These are phyloP conservation scores for Globisporangium perplexum DNA, from an alignment of 352 stramenopile species.

Conservation along the genomic window DNA sequence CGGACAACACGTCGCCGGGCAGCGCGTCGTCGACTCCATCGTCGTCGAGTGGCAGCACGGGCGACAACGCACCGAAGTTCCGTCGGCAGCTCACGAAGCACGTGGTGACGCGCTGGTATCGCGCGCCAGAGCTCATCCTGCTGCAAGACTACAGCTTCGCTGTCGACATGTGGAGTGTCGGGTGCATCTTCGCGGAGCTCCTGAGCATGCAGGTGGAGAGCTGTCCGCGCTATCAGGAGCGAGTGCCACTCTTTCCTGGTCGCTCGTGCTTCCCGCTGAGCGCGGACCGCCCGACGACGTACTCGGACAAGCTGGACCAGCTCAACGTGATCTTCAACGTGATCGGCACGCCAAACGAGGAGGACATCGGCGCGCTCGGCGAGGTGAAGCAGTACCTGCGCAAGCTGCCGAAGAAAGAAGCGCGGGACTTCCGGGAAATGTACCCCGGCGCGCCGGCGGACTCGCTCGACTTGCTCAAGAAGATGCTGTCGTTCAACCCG, in stretches of 20 bases:
- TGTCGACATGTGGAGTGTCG: conserved; percentile 99
- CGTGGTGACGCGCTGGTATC: conserved; percentile 98
- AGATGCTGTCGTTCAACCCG: conserved; percentile 80
- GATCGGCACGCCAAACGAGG: conserved; percentile 89
- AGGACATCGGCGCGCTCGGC: conserved; percentile 80
- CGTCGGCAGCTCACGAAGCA: conserved; percentile 95
- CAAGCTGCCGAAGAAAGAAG: conserved; percentile 81
- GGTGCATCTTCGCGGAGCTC: conserved; percentile 91
- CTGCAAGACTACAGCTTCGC: conserved; percentile 94
- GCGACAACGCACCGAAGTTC: conserved; percentile 55
- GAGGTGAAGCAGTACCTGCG: conserved; percentile 87
- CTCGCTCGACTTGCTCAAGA: conserved; percentile 80
- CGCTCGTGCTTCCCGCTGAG: conserved; percentile 85
- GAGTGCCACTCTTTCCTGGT: conserved; percentile 77
- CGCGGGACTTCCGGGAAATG: conserved; percentile 75
- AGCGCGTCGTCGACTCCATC: conserved; percentile 67
- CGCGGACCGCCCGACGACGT: conserved; percentile 73
- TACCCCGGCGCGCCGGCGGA: conserved; percentile 76
- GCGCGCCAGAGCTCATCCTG: conserved; percentile 95
- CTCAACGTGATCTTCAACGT: conserved; percentile 96
- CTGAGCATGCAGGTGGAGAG: conserved; percentile 87
- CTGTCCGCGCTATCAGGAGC: conserved; percentile 80
- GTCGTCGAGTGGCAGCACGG: conserved; percentile 17
- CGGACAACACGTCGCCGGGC: conserved; percentile 54
- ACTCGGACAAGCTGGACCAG: conserved; percentile 88